A percentile compares a stretch with the other conserved stretches of the same genome.
Evolutionary conservation across 306 rosid species (phyloP).

Genomic region (Sechiopsis laciniata): DNA sequence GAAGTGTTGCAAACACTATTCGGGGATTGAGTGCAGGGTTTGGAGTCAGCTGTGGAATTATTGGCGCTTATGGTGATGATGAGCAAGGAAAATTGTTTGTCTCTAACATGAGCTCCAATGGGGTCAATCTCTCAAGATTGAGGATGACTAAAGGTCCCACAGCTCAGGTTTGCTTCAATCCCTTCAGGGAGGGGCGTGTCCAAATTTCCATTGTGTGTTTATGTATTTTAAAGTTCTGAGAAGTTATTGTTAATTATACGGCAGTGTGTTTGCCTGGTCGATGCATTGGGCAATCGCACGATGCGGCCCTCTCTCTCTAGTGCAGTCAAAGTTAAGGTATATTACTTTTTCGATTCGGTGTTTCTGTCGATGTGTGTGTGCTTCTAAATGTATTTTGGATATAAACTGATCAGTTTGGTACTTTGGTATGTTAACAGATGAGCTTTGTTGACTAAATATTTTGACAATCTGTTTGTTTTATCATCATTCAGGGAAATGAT

Average conservation of each 20-base stretch:
- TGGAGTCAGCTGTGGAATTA: constrained; percentile 63
- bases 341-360: constrained; percentile 6
- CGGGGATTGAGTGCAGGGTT: constrained; percentile 72
- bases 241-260: constrained; percentile 21
- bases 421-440: background rate
- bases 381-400: background rate
- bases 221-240: constrained; percentile 21
- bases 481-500: constrained; percentile 54
- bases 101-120: constrained; percentile 61
- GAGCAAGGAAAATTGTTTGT: constrained; percentile 71
- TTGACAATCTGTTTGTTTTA: background rate
- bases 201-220: constrained; percentile 15
- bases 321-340: constrained; percentile 84
- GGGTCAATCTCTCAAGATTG: constrained; percentile 65
- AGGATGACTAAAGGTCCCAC: constrained; percentile 70
- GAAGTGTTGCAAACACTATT: constrained; percentile 87
- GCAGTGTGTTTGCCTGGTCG: constrained; percentile 98
- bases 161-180: constrained; percentile 58
- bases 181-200: background rate
- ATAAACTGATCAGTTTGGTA: background rate
- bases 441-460: background rate
- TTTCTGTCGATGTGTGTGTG: constrained; percentile 5
- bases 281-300: constrained; percentile 71
- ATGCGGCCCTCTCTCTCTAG: constrained; percentile 92
- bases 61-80: constrained; percentile 83